Evolutionary conservation across 2,329 filamentous ascomycete species (phyloP), one percentile per base, ranked within the genome.

Genomic region (Colletotrichum sp.): DNA sequence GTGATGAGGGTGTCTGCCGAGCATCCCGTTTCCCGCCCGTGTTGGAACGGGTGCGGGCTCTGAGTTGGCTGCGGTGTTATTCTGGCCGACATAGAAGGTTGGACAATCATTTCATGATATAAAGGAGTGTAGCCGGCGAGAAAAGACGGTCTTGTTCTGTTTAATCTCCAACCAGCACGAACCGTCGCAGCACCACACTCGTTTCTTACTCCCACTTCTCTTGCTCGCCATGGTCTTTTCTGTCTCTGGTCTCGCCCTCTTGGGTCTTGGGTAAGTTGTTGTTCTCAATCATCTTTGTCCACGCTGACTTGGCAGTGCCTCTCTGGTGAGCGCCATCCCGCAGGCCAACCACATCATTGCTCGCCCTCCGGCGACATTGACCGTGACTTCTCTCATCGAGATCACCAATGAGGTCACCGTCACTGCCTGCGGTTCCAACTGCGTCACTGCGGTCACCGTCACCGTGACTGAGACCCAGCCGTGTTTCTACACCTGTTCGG

Each of bases 381-480:
- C 77, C 0, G 32, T 77, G 32, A 75, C 75, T 12, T 43, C 76
- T 2, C 56, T 66, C 27, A 18, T 64, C 16, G 61, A 64, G 34
- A 43, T 64, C n/a, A 39, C 61, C n/a, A 39, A 39, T 34, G 61
- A 64, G 12, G 66, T 76, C 18, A 77, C 77, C 3, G 32, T 77
- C 48, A 75, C 75, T 8, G 52, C 68, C 3, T 77, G 75, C 61
- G 71, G 60, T 18, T 66, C 66, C 18, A 43, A 71, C 7, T 78
- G 76, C 15, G 71, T 75, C 13, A 75, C 71, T 22, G 76, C 76
- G 6, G 75, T 83, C 8, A 85, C 84, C 5, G 80, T 84, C 66
- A 79, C 84, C 10, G 80, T 84, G 69, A 79, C 78, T 8, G 64
- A 77, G 56, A 85, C 81, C 58, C 80, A 81, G 2, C 76, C 80